Percentiles rank a stretch among this genome's conserved stretches.
Evolutionary conservation across 2,329 filamentous ascomycete species (phyloP).

Genomic region (Monosporascus cannonballus): DNA sequence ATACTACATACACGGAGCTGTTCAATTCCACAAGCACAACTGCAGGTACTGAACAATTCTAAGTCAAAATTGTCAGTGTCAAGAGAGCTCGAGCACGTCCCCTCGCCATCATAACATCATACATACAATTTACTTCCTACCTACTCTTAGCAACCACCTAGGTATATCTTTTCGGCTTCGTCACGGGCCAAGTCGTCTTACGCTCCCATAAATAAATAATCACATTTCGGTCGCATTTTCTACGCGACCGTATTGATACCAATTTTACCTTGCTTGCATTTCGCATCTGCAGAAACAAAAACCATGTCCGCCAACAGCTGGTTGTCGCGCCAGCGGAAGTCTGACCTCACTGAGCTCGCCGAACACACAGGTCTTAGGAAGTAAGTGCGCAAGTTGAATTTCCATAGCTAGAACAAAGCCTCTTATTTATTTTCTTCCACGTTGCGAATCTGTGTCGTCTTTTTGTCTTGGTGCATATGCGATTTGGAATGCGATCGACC

Average conservation of each 20-base stretch:
- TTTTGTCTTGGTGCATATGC: too few relatives aligned
- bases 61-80: too few relatives aligned
- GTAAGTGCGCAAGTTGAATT: slow-evolving; percentile 46
- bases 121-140: background rate
- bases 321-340: slow-evolving; percentile 77
- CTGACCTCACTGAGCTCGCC: slow-evolving; percentile 69
- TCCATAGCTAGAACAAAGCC: background rate
- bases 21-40: background rate
- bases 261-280: slow-evolving; percentile 7
- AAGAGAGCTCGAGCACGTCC: background rate
- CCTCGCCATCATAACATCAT: background rate
- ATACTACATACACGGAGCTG: background rate
- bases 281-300: slow-evolving; percentile 21
- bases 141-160: background rate
- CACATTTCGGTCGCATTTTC: slow-evolving; percentile 25
- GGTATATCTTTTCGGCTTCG: slow-evolving; percentile 6
- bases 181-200: slow-evolving; percentile 15
- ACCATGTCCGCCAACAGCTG: slow-evolving; percentile 66
- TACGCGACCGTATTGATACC: slow-evolving; percentile 26
- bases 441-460: background rate
- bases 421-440: slow-evolving; percentile 1
- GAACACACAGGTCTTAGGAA: slow-evolving; percentile 63
- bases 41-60: background rate
- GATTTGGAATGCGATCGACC: slow-evolving; percentile 9
- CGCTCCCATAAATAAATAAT: slow-evolving; percentile 15